phyloP scores from a whole-genome alignment of 352 stramenopile species.

The Nannochloropsis limnetica region DNA sequence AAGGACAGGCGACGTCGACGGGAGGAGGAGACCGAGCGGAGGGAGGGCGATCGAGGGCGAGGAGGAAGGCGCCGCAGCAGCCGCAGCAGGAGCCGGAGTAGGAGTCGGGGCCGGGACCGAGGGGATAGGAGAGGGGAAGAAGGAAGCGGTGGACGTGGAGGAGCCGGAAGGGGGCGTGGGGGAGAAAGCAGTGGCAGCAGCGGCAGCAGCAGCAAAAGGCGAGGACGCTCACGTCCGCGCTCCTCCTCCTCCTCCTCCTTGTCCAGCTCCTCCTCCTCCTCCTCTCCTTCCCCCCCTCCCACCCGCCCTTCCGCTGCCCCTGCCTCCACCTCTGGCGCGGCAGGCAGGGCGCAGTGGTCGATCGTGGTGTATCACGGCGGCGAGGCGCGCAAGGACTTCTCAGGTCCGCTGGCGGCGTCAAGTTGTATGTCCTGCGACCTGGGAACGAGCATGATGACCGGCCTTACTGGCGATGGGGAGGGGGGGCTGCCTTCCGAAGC shows the following conservation, averaged over 20 bases:
- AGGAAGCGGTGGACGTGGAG: background rate
- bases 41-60: background rate
- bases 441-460: background rate
- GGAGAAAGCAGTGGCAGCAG: background rate
- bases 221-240: background rate
- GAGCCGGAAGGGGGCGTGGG: background rate
- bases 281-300: background rate
- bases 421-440: constrained; percentile 21
- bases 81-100: background rate
- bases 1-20: background rate
- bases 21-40: background rate
- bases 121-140: background rate
- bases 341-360: background rate
- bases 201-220: background rate
- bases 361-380: background rate
- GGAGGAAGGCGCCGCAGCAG: background rate
- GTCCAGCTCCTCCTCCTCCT: background rate
- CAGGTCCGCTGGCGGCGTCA: constrained; percentile 3
- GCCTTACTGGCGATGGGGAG: background rate
- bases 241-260: background rate
- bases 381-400: constrained; percentile 21
- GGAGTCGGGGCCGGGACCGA: background rate
- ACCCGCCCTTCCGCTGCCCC: background rate
- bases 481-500: background rate
- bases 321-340: background rate